A percentile compares a stretch with the other conserved stretches of the same genome.
Conservation (phyloP, 2,329 filamentous ascomycete genomes). For the Colletotrichum spaethianum region DNA sequence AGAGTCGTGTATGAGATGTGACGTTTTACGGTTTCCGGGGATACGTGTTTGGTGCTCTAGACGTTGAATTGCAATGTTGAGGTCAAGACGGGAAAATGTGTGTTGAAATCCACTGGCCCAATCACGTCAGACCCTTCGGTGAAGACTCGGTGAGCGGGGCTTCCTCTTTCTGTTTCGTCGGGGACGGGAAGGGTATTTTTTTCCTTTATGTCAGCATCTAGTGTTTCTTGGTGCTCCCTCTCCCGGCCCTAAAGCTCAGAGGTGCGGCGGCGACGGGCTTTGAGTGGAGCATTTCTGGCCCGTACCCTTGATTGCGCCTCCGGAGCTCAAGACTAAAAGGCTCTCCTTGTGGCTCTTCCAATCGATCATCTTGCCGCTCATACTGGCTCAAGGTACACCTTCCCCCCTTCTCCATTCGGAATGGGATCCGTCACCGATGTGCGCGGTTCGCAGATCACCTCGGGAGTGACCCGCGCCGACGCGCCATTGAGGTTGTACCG, state of each 20-base stretch:
- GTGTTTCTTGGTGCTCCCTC: not conserved
- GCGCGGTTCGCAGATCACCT: not conserved
- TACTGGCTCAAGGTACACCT: not conserved
- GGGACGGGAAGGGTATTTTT: not conserved
- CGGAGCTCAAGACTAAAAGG: too few relatives aligned
- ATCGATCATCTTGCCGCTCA: not conserved
- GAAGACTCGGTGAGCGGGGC: conserved; percentile 14
- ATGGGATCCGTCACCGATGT: not conserved
- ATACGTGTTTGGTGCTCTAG: not conserved
- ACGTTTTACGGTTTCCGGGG: not conserved
- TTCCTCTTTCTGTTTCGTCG: not conserved
- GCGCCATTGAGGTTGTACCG: not conserved
- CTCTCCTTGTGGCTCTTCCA: not conserved
- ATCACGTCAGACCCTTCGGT: conserved; percentile 39
- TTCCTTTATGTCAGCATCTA: conserved; percentile 12
- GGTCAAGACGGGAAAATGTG: conserved; percentile 16
- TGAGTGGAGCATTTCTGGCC: not conserved
- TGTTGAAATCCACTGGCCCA: conserved; percentile 36
- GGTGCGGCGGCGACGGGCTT: not conserved
- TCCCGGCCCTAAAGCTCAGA: not conserved
- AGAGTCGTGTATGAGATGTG: not conserved
- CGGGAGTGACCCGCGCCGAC: not conserved
- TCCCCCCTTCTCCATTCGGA: not conserved
- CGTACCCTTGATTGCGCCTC: not conserved
- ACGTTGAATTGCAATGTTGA: not conserved